Evolutionary conservation across 148 eudicot genomes (phyloP).

Genomic region (Pharnaceum exiguum): DNA sequence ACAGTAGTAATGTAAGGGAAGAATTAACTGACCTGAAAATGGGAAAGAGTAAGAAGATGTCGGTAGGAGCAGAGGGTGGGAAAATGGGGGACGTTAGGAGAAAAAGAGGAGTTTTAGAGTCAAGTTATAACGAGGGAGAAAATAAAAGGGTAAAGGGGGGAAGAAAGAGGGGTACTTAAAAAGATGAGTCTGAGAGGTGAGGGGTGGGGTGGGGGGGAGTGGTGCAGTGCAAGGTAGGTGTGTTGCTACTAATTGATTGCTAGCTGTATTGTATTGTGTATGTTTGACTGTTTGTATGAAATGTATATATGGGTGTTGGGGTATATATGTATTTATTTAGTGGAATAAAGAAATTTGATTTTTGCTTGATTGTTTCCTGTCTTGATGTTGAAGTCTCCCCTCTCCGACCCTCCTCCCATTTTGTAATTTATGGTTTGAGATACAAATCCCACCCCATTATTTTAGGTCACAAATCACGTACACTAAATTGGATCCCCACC

Average conservation of each 20-base stretch:
- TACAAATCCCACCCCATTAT: background rate
- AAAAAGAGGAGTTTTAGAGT: background rate
- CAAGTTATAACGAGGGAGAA: constrained; percentile 5
- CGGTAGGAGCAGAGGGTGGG: constrained; percentile 1
- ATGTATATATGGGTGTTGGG: too few species aligned
- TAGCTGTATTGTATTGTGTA: too few species aligned
- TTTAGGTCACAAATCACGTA: constrained; percentile 5
- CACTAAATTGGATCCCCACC: constrained; percentile 13
- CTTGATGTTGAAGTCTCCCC: constrained; percentile 50
- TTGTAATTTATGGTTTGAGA: background rate
- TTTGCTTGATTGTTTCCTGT: constrained; percentile 19
- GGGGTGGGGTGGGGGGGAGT: constrained; percentile 5
- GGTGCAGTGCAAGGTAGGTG: constrained; percentile 28
- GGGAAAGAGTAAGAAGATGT: background rate
- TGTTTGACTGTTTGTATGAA: too few species aligned
- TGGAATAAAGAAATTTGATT: constrained; percentile 19
- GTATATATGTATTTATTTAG: constrained; percentile 33
- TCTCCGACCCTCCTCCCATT: too few species aligned
- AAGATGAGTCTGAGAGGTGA: constrained; percentile 4
- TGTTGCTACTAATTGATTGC: background rate
- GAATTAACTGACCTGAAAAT: background rate
- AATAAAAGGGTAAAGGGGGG: constrained; percentile 7
- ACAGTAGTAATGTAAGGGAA: too few species aligned
- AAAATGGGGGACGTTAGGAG: constrained; percentile 14
- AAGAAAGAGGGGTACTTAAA: constrained; percentile 10